Percentiles rank a stretch among this genome's conserved stretches.
Evolutionary conservation across 768 basidiomycete species (phyloP).

Genomic region (Phanerodontia chrysosporium): DNA sequence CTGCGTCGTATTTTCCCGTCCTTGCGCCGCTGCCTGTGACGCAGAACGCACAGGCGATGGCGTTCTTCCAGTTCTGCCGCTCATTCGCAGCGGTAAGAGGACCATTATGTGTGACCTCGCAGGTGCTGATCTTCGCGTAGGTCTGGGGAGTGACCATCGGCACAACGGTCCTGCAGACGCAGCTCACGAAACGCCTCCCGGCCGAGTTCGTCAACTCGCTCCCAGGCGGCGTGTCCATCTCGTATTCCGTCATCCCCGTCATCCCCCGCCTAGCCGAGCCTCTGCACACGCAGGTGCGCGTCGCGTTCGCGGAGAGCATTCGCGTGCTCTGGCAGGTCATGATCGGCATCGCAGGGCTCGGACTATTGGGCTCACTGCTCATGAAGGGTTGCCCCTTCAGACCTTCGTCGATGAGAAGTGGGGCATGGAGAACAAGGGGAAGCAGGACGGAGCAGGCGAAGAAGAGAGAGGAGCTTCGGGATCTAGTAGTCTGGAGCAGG

Average conservation of each 20-base stretch:
- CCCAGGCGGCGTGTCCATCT: slow-evolving; percentile 35
- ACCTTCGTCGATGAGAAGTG: slow-evolving; percentile 24
- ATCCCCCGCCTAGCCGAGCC: slow-evolving; percentile 33
- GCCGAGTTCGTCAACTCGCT: slow-evolving; percentile 30
- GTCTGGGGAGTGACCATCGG: slow-evolving; percentile 52
- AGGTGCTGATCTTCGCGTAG: slow-evolving; percentile 20
- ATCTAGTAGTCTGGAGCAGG: too few relatives aligned
- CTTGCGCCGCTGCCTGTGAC: slow-evolving; percentile 9
- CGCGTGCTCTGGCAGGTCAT: slow-evolving; percentile 28
- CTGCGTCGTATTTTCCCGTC: slow-evolving; percentile 12
- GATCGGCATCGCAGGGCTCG: slow-evolving; percentile 25
- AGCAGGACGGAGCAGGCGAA: background rate
- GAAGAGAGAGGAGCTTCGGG: background rate
- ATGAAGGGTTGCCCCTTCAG: slow-evolving; percentile 26
- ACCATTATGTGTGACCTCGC: slow-evolving; percentile 15
- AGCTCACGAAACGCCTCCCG: slow-evolving; percentile 39
- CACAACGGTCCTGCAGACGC: slow-evolving; percentile 47
- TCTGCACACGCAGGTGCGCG: slow-evolving; percentile 19
- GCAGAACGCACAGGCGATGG: slow-evolving; percentile 8
- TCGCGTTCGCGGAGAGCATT: slow-evolving; percentile 28
- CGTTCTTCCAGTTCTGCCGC: slow-evolving; percentile 11
- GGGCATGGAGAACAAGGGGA: slow-evolving; percentile 11
- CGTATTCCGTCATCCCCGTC: slow-evolving; percentile 43
- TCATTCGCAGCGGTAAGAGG: slow-evolving; percentile 4
- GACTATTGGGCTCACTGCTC: slow-evolving; percentile 18